Evolutionary conservation across 495 filamentous ascomycete genomes (phyloP).

Genomic region (Bacidia rubella): DNA sequence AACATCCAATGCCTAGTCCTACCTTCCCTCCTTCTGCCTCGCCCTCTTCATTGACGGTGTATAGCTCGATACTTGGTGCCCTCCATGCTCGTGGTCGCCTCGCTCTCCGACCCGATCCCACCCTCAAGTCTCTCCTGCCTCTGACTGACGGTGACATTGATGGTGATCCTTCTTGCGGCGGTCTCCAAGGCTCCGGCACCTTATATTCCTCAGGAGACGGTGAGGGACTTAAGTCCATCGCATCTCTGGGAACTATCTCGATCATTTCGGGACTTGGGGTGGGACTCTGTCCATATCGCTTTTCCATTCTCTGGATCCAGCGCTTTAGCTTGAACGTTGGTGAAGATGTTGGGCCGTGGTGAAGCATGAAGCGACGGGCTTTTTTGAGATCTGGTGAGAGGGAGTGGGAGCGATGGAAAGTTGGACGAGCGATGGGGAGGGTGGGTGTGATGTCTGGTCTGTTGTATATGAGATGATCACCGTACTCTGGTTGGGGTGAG

Average conservation of each 20-base stretch:
- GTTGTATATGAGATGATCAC: slow-evolving; percentile 21
- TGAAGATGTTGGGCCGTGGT: slow-evolving; percentile 4
- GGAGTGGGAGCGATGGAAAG: slow-evolving; percentile 17
- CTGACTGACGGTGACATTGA: neutral
- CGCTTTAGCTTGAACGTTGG: slow-evolving; percentile 13
- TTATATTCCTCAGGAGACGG: slow-evolving; percentile 1
- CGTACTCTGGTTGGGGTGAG: slow-evolving; percentile 24
- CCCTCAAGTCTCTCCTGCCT: neutral
- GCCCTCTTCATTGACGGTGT: slow-evolving; percentile 25
- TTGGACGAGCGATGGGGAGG: slow-evolving; percentile 9
- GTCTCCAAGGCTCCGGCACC: neutral
- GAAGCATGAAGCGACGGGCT: neutral
- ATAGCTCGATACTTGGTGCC: slow-evolving; percentile 27
- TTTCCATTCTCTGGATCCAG: slow-evolving; percentile 19
- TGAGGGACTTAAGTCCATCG: neutral
- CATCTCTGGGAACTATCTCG: slow-evolving; percentile 20
- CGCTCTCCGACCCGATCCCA: neutral
- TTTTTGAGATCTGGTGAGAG: slow-evolving; percentile 12
- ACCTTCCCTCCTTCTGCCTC: slow-evolving; percentile 16
- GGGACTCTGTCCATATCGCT: slow-evolving; percentile 3
- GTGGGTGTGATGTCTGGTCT: slow-evolving; percentile 19
- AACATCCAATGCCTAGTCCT: slow-evolving; percentile 10
- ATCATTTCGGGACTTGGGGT: slow-evolving; percentile 10
- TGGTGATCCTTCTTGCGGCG: neutral
- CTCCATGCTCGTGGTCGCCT: slow-evolving; percentile 25